A percentile compares a stretch with the other conserved stretches of the same genome.
These are phyloP conservation scores for Lathyrus tuberosus DNA, from an alignment of 306 rosid genomes.

Conservation along the genomic window DNA sequence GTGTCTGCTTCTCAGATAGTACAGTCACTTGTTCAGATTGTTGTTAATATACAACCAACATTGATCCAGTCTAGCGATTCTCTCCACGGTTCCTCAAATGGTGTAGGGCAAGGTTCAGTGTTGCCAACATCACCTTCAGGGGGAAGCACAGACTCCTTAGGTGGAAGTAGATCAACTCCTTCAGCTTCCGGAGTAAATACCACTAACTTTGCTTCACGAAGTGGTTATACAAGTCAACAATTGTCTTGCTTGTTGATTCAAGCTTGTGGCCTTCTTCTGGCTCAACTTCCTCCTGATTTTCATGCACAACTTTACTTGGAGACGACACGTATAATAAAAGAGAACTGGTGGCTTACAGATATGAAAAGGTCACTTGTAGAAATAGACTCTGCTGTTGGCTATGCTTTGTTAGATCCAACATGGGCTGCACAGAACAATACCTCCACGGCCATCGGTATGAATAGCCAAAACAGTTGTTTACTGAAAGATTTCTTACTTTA, in stretches of 20 bases:
- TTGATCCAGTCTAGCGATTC: slow-evolving; percentile 84
- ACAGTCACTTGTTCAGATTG: slow-evolving; percentile 86
- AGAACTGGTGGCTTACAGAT: slow-evolving; percentile 97
- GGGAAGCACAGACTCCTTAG: slow-evolving; percentile 95
- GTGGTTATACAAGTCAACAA: slow-evolving; percentile 96
- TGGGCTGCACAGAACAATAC: slow-evolving; percentile 99
- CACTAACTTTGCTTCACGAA: slow-evolving; percentile 84
- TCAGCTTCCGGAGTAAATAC: slow-evolving; percentile 83
- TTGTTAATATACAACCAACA: slow-evolving; percentile 91
- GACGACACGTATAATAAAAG: slow-evolving; percentile 88
- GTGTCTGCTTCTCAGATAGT: slow-evolving; percentile 86
- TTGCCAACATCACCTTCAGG: slow-evolving; percentile 98
- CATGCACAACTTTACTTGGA: slow-evolving; percentile 85
- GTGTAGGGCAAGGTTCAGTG: slow-evolving; percentile 82
- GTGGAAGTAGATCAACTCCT: slow-evolving; percentile 87
- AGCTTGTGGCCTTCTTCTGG: slow-evolving; percentile 95
- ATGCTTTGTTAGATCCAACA: slow-evolving; percentile 96
- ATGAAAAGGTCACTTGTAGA: slow-evolving; percentile 72
- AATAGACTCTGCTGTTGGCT: slow-evolving; percentile 95
- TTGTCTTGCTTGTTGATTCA: slow-evolving; percentile 92
- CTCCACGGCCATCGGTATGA: slow-evolving; percentile 91
- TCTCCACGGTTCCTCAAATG: slow-evolving; percentile 73
- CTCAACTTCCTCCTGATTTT: slow-evolving; percentile 97
- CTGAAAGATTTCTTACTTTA: slow-evolving; percentile 13
- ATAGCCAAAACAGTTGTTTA: slow-evolving; percentile 27